Percentiles rank a stretch among this genome's conserved stretches.
Conservation (phyloP, 2,329 filamentous ascomycete species). For the Diaporthe sp. region DNA sequence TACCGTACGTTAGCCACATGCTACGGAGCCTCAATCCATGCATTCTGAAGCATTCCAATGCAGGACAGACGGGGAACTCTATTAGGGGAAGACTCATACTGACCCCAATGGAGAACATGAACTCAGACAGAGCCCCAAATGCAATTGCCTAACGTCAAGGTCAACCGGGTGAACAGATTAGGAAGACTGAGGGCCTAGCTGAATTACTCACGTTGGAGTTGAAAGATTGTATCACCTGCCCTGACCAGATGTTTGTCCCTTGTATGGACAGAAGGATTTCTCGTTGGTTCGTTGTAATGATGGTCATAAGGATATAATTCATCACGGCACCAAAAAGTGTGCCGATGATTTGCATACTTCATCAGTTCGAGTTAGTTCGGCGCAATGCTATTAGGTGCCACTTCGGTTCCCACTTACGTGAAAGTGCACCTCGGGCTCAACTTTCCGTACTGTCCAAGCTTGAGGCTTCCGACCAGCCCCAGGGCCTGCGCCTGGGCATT, state of each 20-base stretch:
- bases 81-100: conserved; percentile 50
- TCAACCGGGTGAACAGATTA: background rate
- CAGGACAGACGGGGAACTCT: background rate
- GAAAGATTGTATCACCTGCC: conserved; percentile 61
- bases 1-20: background rate
- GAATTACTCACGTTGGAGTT: conserved; percentile 52
- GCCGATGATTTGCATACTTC: conserved; percentile 55
- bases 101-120: conserved; percentile 35
- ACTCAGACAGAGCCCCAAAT: conserved; percentile 52
- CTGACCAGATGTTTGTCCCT: conserved; percentile 62
- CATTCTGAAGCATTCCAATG: background rate
- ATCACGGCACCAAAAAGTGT: conserved; percentile 57
- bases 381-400: background rate
- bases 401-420: conserved; percentile 33
- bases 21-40: background rate
- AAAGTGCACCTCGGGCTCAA: conserved; percentile 59
- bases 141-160: conserved; percentile 26
- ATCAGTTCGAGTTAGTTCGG: background rate
- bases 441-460: conserved; percentile 55
- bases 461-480: conserved; percentile 51
- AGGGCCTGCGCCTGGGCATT: conserved; percentile 52
- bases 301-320: conserved; percentile 61
- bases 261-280: conserved; percentile 56
- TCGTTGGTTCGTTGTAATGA: conserved; percentile 58
- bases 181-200: background rate